Evolutionary conservation across 257 asterid genomes (phyloP).

Genomic region (Primulina tabacum): DNA sequence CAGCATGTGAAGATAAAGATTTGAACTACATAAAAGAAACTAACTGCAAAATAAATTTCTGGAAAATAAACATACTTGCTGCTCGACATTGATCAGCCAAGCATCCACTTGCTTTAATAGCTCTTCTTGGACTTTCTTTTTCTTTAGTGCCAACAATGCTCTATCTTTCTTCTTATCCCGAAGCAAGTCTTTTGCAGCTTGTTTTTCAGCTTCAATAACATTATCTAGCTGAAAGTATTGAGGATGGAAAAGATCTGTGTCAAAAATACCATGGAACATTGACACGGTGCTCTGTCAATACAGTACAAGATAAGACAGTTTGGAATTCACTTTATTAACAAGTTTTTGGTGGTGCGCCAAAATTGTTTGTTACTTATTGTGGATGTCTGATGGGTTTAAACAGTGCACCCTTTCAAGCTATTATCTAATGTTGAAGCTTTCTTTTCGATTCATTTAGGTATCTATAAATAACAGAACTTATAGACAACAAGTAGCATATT

Average conservation of each 20-base stretch:
- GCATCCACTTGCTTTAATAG: slow-evolving; percentile 82
- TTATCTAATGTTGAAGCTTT: no score
- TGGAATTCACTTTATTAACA: no score
- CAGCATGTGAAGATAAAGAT: not conserved
- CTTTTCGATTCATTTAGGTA: no score
- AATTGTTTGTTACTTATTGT: no score
- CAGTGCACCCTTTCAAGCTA: no score
- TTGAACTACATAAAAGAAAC: not conserved
- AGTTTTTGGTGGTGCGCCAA: no score
- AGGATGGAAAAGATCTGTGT: slow-evolving; percentile 3
- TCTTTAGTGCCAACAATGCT: slow-evolving; percentile 76
- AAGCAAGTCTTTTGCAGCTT: slow-evolving; percentile 83
- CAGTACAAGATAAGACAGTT: not conserved
- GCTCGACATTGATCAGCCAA: slow-evolving; percentile 90
- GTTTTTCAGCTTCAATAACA: slow-evolving; percentile 87
- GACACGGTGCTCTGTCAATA: not conserved
- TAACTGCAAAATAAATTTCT: slow-evolving; percentile 3
- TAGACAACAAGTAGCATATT: no score
- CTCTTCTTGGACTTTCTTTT: slow-evolving; percentile 82
- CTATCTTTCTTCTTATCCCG: slow-evolving; percentile 88
- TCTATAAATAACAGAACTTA: no score
- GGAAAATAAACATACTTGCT: slow-evolving; percentile 58
- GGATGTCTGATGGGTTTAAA: no score
- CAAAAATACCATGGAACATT: not conserved
- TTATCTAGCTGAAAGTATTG: slow-evolving; percentile 58